A percentile compares a stretch with the other conserved stretches of the same genome.
phyloP scores from a whole-genome alignment of 2,329 filamentous ascomycete genomes.

The Curvularia eragrostidis region DNA sequence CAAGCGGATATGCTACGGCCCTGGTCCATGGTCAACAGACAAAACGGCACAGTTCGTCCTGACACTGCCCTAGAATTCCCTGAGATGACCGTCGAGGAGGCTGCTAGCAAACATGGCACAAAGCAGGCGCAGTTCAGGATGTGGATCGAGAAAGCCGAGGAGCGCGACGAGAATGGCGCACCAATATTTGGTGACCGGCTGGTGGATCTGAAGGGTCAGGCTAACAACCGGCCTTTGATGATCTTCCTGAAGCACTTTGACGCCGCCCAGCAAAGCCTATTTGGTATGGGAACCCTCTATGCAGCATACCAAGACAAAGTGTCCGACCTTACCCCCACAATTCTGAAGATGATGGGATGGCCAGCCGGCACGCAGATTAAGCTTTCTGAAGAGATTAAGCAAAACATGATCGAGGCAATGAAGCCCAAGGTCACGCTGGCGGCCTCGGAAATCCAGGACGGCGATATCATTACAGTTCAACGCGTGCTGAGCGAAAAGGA shows the following conservation, averaged over 20 bases:
- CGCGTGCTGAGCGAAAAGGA: constrained; percentile 62
- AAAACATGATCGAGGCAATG: constrained; percentile 93
- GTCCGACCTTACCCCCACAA: constrained; percentile 78
- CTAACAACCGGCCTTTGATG: constrained; percentile 68
- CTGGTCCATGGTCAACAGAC: constrained; percentile 98
- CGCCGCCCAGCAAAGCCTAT: constrained; percentile 73
- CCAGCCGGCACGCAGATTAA: constrained; percentile 72
- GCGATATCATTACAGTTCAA: constrained; percentile 96
- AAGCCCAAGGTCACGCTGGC: constrained; percentile 90
- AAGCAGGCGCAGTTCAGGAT: constrained; percentile 74
- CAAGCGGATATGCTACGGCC: constrained; percentile 76
- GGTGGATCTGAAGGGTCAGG: constrained; percentile 61
- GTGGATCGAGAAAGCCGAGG: constrained; percentile 79
- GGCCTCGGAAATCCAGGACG: constrained; percentile 93
- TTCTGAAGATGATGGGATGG: constrained; percentile 87
- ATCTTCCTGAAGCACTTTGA: constrained; percentile 96
- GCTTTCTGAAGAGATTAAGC: constrained; percentile 97
- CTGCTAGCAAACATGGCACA: constrained; percentile 71
- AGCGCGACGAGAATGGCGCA: constrained; percentile 72
- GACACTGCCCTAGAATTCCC: constrained; percentile 84
- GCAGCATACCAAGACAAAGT: constrained; percentile 88
- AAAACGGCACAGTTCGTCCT: constrained; percentile 94
- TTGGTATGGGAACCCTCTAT: constrained; percentile 83
- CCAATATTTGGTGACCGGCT: constrained; percentile 73
- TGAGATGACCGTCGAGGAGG: constrained; percentile 71